Base-by-base conservation (phyloP, 345 rosid genomes). In the Linum lewisii region DNA sequence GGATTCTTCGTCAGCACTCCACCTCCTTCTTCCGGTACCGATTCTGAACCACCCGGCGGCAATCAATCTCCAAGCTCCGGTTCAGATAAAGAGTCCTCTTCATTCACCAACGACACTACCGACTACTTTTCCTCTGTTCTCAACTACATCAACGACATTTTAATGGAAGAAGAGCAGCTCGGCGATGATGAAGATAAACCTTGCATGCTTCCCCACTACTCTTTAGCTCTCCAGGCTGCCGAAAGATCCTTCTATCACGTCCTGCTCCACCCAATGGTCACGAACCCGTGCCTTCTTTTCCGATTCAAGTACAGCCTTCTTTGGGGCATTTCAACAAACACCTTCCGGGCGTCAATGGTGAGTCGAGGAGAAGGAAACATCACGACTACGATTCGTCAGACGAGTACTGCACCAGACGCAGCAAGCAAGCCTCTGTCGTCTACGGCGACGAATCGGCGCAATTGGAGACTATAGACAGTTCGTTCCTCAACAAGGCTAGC, bases 81-180 rank as follows among this genome's bases (percentile, higher is more conserved):
- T 64, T 58, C 65, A 1, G 68, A 75, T 63, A 75, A 57, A 47
- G 72, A 73, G 32, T 26, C 32, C 26, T 76, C 75, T 21, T 59
- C 68, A 22, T 77, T 61, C 36, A 69, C 57, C 21, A 56, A 57
- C 32, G 79, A 65, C 15, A 51, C 57, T 5, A n/a, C 6, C 18
- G 62, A 68, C 53, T 59, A 22, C 51, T 52, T 54, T 11, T 36
- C 19, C 16, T 42, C 62, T 29, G 63, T 54, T 5, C 8, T 59
- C 1, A 59, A 69, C 51, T 69, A 53, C 57, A 54, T 69, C 22
- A n/a, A 44, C n/a, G 68, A 69, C 34, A 44, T 69, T 0, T 25
- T 69, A 51, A 63, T 69, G 68, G 73, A 69, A 54, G 73, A 63
- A 20, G 60, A 59, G 1, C 23, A 58, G 57, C 32, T 26, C 32